phyloP scores from a whole-genome alignment of 768 basidiomycete genomes.

The Suillus variegatus region DNA sequence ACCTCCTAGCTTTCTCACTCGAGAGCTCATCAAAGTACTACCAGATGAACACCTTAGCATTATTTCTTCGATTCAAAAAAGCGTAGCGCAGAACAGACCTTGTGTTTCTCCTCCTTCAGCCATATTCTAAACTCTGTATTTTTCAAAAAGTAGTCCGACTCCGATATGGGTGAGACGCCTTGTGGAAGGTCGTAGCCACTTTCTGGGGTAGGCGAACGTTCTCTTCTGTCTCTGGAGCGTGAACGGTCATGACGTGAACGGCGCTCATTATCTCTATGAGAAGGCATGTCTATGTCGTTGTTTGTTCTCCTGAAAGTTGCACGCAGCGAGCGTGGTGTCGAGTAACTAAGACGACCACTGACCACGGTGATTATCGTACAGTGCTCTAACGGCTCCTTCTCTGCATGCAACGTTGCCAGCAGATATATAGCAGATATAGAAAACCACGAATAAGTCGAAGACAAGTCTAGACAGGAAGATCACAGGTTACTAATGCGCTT shows the following conservation, averaged over 20 bases:
- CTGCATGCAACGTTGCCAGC: not conserved
- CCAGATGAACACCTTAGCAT: not conserved
- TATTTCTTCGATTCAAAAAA: slow-evolving; percentile 37
- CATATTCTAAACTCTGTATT: slow-evolving; percentile 85
- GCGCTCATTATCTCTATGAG: slow-evolving; percentile 10
- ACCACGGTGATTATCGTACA: not conserved
- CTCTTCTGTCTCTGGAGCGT: slow-evolving; percentile 9
- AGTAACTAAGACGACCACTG: not conserved
- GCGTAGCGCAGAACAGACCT: slow-evolving; percentile 38
- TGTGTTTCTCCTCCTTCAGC: slow-evolving; percentile 74
- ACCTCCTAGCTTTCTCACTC: slow-evolving; percentile 80
- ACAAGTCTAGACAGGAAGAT: not conserved
- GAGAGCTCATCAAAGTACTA: slow-evolving; percentile 88
- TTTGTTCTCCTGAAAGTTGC: not conserved
- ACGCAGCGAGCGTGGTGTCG: not conserved
- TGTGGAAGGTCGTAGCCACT: slow-evolving; percentile 49
- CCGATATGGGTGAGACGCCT: slow-evolving; percentile 63
- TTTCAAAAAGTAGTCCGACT: slow-evolving; percentile 89
- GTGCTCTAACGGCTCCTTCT: too few relatives aligned
- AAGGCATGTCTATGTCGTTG: slow-evolving; percentile 14
- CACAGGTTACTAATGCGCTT: too few relatives aligned
- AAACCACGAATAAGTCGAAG: not conserved
- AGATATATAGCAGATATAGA: not conserved
- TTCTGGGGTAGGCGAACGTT: slow-evolving; percentile 48
- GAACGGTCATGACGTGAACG: slow-evolving; percentile 28